These are phyloP conservation scores for Talaromyces borbonicus DNA, from an alignment of 495 filamentous ascomycete species.

Conservation along the genomic window DNA sequence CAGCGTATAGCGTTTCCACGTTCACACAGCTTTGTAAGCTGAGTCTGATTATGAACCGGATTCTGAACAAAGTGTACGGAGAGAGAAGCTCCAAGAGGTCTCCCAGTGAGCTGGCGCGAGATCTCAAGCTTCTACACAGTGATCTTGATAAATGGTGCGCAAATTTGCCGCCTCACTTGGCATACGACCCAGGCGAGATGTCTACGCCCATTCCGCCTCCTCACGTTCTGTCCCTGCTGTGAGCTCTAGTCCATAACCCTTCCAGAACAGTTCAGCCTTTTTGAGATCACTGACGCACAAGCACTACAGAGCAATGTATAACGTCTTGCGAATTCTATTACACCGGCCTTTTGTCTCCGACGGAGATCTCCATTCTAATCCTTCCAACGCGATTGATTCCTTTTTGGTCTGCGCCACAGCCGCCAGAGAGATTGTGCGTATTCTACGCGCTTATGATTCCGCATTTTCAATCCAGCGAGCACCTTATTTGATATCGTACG, in stretches of 20 bases:
- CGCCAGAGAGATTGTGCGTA: constrained; percentile 23
- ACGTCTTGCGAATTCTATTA: constrained; percentile 20
- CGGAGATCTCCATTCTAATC: constrained; percentile 6
- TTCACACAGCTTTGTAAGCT: constrained; percentile 24
- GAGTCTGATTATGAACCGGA: constrained; percentile 21
- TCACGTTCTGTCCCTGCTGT: constrained; percentile 18
- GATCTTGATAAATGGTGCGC: constrained; percentile 17
- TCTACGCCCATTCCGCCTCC: constrained; percentile 11
- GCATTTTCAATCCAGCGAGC: constrained; percentile 19
- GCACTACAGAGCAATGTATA: constrained; percentile 21
- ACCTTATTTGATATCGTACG: constrained; percentile 25
- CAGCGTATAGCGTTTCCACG: constrained; percentile 20
- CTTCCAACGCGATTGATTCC: constrained; percentile 17
- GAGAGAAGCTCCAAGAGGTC: constrained; percentile 14
- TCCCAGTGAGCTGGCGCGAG: constrained; percentile 10
- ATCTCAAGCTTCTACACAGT: constrained; percentile 7
- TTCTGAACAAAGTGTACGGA: constrained; percentile 21
- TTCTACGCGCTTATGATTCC: constrained; percentile 18
- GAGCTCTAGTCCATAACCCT: neutral
- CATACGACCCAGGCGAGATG: constrained; percentile 14
- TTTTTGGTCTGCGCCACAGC: constrained; percentile 20
- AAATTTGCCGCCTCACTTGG: constrained; percentile 16
- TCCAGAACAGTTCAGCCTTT: neutral
- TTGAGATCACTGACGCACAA: too few species aligned
- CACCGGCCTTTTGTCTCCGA: constrained; percentile 19